These are phyloP conservation scores for Vitis vinifera DNA, from an alignment of 164 flowering plant genomes.

Conservation along the genomic window ASM3070453v1 NC_081822.1:3209501-3210000, in stretches of 20 bases:
- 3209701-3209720: background rate
- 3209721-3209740: conserved; percentile 14
- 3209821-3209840: conserved; percentile 50
- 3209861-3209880: too few species aligned
- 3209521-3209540: too few species aligned
- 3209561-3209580: too few species aligned
- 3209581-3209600: too few species aligned
- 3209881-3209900: background rate
- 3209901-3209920: background rate
- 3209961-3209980: conserved; percentile 43
- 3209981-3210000: conserved; percentile 37
- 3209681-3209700: background rate
- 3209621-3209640: background rate
- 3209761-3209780: background rate
- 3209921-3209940: background rate
- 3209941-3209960: conserved; percentile 38
- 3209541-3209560: too few species aligned
- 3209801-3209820: conserved; percentile 45
- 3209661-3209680: background rate
- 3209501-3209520: too few species aligned
- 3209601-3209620: too few species aligned
- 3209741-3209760: background rate
- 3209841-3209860: conserved; percentile 18
- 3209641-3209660: background rate
- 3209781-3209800: conserved; percentile 59